Percentiles rank a stretch among this genome's conserved stretches.
Conservation (phyloP, 257 asterid genomes). For the Nicotiana undulata region DNA sequence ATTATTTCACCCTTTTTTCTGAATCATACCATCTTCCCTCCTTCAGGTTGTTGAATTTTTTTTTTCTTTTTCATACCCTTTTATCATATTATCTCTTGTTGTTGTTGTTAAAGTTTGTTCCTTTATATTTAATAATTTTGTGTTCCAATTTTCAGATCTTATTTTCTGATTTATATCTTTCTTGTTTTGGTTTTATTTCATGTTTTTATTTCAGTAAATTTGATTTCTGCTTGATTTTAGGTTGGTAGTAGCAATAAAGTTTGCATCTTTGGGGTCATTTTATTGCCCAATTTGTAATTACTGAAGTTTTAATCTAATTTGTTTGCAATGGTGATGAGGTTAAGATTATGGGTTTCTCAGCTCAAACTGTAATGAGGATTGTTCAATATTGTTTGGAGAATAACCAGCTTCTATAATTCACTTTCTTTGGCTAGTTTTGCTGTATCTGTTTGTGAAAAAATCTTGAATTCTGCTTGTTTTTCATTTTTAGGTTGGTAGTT, state of each 20-base stretch:
- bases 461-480: background rate
- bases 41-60: constrained; percentile 24
- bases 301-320: background rate
- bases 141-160: background rate
- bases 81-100: constrained; percentile 1
- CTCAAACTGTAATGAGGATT: background rate
- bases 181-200: background rate
- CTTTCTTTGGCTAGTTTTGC: background rate
- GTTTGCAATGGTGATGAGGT: background rate
- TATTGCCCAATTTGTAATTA: background rate
- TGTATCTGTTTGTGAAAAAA: background rate
- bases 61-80: background rate
- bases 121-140: background rate
- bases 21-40: constrained; percentile 14
- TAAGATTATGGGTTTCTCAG: background rate
- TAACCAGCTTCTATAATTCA: background rate
- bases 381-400: background rate
- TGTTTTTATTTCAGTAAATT: background rate
- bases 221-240: background rate
- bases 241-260: background rate
- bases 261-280: background rate
- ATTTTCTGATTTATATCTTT: background rate
- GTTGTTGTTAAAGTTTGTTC: background rate
- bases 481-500: background rate
- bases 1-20: constrained; percentile 11